Evolutionary conservation across 441 rosid species (phyloP), one percentile per base, ranked within the genome.

Genomic region (Melastoma candidum): DNA sequence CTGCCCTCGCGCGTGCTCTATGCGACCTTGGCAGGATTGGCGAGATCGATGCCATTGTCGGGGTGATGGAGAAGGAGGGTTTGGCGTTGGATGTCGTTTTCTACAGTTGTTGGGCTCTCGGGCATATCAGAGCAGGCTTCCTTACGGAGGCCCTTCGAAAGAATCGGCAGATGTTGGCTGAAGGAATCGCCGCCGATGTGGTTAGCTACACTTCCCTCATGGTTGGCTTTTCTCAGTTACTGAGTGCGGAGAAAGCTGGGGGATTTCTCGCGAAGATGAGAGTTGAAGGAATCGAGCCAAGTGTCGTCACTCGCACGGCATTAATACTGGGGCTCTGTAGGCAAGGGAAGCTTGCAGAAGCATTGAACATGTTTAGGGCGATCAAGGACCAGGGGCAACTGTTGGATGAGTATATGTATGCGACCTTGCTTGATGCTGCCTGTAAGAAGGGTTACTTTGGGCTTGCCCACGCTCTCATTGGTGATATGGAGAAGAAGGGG

Each of bases 401-500:
- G 59, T 64, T 58, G 54, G 90, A 85, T 71, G 95, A 82, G 74
- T 69, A 69, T 62, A 9, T 77, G 43, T 89, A 75, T 65, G 86
- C 77, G 12, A 79, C 82, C n/a, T 71, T 89, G 82, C 69, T 85
- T 46, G 82, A 77, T 66, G 93, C 88, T 4, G 63, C 81, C 36
- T 85, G 87, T 68, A 66, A 59, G 66, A 74, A 57, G 67, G 82
- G 90, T 49, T 61, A 76, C 71, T 71, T 85, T 54, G 74, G 56
- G 56, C 65, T n/a, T 32, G 90, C 61, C 57, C 77, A 70, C 72
- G 39, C 47, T 48, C 52, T 89, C 66, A 74, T 85, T 46, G 75
- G 54, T 63, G 95, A 80, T 53, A 85, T 85, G 95, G 84, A 83
- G 77, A 68, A 61, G 66, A 82, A 71, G 69, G 80, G 83, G 53